Evolutionary conservation across 73 alveolate genomes (phyloP), one percentile per base, ranked within the genome.

Genomic region (Effrenium voratum): DNA sequence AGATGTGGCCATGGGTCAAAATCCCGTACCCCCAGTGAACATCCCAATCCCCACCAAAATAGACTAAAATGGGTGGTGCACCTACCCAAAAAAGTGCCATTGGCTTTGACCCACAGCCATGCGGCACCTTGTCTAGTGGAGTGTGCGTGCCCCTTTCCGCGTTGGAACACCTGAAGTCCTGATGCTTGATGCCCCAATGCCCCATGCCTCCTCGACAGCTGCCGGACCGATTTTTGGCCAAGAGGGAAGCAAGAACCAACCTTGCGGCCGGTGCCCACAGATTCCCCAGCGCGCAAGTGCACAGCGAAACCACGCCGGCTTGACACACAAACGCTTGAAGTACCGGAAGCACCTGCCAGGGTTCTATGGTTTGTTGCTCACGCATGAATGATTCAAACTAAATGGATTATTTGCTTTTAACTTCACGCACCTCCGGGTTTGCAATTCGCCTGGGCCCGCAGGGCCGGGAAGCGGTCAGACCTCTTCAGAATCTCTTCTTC

Each of bases 201-300:
- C n/a, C 45, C 40, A 16, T 82, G 87, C 97, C 97, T 90, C 97
- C 57, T 90, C 88, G 28, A 22, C 76, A 8, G 73, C 44, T 70
- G 44, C 87, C n/a, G 57, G n/a, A n/a, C n/a, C n/a, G n/a, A n/a
- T 41, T 87, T 90, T 90, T 43, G 97, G 97, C 97, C 97, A 90
- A 43, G 97, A 90, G n/a, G 97, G 97, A 55, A 90, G 59, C 59
- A 90, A 75, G 55, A 90, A 55, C 97, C 97, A 90, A 32, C 97
- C 97, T 90, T 36, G 28, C 40, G 41, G 47, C 76, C 40, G 26
- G 8, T 19, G 40, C 12, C 16, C 28, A 26, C 43, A 32, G 34
- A 44, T 45, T 22, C 50, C 50, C 84, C 8, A 28, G 84, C 19
- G n/a, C 24, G 16, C 47, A 12, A 38, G 1, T 15, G 52, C 46